Evolutionary conservation across 2,329 filamentous ascomycete species (phyloP).

Genomic region (Celoporthe dispersa): DNA sequence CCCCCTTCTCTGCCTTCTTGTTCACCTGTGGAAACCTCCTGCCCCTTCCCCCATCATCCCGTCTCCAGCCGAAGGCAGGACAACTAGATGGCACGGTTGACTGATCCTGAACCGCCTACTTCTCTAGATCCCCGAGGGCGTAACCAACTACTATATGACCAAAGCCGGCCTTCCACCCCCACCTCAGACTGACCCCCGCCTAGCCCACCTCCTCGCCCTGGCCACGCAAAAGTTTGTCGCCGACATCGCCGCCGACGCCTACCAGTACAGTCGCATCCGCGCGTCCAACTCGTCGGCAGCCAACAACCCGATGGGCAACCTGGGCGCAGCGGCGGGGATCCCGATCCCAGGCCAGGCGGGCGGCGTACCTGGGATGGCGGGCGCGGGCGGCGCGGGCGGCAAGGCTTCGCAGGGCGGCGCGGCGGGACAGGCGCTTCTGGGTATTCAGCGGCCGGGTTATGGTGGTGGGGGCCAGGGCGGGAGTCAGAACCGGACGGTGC

Average conservation of each 20-base stretch:
- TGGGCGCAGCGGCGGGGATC: conserved; percentile 76
- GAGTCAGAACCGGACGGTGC: conserved; percentile 86
- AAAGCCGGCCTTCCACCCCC: conserved; percentile 92
- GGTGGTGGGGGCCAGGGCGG: conserved; percentile 89
- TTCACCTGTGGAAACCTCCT: background rate
- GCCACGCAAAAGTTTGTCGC: conserved; percentile 99
- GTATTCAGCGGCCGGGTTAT: conserved; percentile 77
- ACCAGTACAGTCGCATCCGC: conserved; percentile 95
- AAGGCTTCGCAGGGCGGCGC: conserved; percentile 3
- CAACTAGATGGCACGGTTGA: background rate
- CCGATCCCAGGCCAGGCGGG: conserved; percentile 62
- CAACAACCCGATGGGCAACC: conserved; percentile 88
- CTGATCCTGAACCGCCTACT: conserved; percentile 9
- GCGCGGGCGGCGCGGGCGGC: background rate
- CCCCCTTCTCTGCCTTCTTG: background rate
- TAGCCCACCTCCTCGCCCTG: conserved; percentile 90
- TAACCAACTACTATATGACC: conserved; percentile 97
- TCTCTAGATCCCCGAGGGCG: conserved; percentile 90
- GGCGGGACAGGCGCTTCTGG: conserved; percentile 53
- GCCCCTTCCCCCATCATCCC: background rate
- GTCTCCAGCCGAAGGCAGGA: background rate
- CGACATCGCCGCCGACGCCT: conserved; percentile 95
- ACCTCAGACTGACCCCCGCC: conserved; percentile 84
- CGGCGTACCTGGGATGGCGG: conserved; percentile 42
- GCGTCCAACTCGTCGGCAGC: conserved; percentile 85